phyloP scores from a whole-genome alignment of 192 early-diverging fungal species.

The Rhizoclosmatium sp. region DNA sequence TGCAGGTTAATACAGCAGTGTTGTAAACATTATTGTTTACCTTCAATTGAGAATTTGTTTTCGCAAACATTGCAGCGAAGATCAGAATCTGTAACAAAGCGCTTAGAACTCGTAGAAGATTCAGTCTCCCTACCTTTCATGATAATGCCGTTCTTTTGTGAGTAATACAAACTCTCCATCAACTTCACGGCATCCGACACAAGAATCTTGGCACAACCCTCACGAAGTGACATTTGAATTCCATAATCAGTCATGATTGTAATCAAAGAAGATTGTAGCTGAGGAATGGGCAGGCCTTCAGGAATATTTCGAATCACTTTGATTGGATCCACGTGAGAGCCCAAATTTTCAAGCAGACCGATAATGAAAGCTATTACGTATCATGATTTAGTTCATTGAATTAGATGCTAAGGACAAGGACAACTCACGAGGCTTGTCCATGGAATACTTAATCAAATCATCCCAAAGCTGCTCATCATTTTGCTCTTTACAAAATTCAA shows the following conservation, averaged over 20 bases:
- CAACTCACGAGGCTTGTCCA: slow-evolving; percentile 89
- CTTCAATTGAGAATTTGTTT: slow-evolving; percentile 32
- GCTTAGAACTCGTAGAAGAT: background rate
- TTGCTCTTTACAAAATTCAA: slow-evolving; percentile 98
- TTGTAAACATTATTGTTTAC: slow-evolving; percentile 43
- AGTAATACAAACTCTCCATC: slow-evolving; percentile 46
- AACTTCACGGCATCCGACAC: slow-evolving; percentile 85
- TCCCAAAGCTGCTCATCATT: slow-evolving; percentile 96
- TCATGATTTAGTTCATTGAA: slow-evolving; percentile 1
- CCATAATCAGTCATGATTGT: slow-evolving; percentile 93
- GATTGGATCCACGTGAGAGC: slow-evolving; percentile 86
- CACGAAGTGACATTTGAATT: slow-evolving; percentile 85
- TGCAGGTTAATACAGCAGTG: slow-evolving; percentile 44
- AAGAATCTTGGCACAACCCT: slow-evolving; percentile 92
- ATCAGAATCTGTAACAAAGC: background rate
- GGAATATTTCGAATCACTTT: slow-evolving; percentile 83
- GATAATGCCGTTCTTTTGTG: slow-evolving; percentile 3
- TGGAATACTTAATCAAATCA: slow-evolving; percentile 90
- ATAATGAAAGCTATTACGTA: slow-evolving; percentile 80
- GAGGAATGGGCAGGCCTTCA: slow-evolving; percentile 79
- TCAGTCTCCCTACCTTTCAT: background rate
- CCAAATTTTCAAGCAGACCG: slow-evolving; percentile 89
- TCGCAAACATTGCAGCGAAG: slow-evolving; percentile 32
- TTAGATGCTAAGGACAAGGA: slow-evolving; percentile 5
- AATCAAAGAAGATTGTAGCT: slow-evolving; percentile 80